These are phyloP conservation scores for Chrysanthemum lavandulifolium DNA, from an alignment of 129 eudicot genomes.

Conservation along the genomic window DNA sequence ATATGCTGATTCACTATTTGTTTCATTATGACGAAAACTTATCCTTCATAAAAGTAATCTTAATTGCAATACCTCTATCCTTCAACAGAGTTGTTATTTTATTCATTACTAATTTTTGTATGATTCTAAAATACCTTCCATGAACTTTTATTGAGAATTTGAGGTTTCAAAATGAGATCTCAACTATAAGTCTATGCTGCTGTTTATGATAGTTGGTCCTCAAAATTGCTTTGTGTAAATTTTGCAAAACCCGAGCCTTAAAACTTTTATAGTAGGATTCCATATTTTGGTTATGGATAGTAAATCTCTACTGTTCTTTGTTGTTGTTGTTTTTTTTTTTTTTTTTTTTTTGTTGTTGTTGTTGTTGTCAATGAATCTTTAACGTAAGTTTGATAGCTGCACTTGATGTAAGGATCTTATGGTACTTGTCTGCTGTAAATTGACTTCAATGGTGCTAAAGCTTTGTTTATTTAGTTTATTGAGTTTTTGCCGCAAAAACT, in stretches of 20 bases:
- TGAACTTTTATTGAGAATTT: conserved; percentile 7
- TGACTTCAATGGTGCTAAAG: not conserved
- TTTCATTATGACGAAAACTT: too few species aligned
- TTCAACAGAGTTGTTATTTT: not conserved
- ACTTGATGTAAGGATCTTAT: not conserved
- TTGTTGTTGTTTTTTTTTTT: too few species aligned
- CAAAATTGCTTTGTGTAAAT: not conserved
- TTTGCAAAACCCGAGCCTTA: not conserved
- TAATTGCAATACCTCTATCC: too few species aligned
- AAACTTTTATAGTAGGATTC: not conserved
- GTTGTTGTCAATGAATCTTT: too few species aligned
- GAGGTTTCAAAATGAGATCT: not conserved
- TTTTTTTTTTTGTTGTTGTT: too few species aligned
- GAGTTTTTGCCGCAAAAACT: too few species aligned
- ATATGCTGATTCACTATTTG: too few species aligned
- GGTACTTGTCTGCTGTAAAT: not conserved
- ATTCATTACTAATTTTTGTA: not conserved
- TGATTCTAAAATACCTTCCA: not conserved
- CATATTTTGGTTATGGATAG: too few species aligned
- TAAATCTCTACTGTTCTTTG: too few species aligned
- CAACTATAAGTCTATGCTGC: not conserved
- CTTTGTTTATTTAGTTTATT: too few species aligned
- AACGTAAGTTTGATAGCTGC: not conserved
- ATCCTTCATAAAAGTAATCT: too few species aligned
- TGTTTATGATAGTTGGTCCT: not conserved